Evolutionary conservation across 1,139 yeast genomes (phyloP), one percentile per base, ranked within the genome.

Genomic region (Saccharomyces hybrid): DNA sequence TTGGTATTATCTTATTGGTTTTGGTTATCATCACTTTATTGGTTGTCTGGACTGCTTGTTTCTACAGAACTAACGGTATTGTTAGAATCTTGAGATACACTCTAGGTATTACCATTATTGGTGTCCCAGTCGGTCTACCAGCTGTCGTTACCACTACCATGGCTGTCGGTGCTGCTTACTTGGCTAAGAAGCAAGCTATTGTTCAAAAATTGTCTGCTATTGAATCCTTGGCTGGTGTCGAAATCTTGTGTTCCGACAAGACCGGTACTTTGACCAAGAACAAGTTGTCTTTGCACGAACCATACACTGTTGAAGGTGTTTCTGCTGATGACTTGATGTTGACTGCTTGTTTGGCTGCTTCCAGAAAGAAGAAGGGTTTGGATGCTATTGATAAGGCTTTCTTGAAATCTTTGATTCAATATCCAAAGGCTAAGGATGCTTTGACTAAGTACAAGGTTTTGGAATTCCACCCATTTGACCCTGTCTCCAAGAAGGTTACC

Each of bases 111-210:
- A 90, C 96, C 78, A 89, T 90, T 78, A 87, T 91, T 70, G 98
- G 98, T 86, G 98, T 93, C 67, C 98, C 98, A 76, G 98, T 91
- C 70, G 97, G 97, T 86, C 84, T 90, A 73, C 97, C 97, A 75
- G 97, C 96, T 75, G 97, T 90, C 72, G 96, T 91, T 68, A 90
- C 97, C 80, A 90, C 97, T 70, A 90, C 97, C 74, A 88, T 90
- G 95, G 97, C 97, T 76, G 97, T 90, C 75, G 97, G 97, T 83
- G 97, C 97, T 74, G 96, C 97, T 71, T 89, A 88, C 87, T 82
- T 90, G 72, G 97, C 97, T 71, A 89, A 89, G 82, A 89, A 89
- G 79, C 88, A 89, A 79, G 97, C 96, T 67, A 91, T 90, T 81
- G 97, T 90, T 68, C 97, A 90, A 80, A 90, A 89, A 77, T 83